phyloP scores from a whole-genome alignment of 768 basidiomycete genomes.

The Lactifluus rugatus region DNA sequence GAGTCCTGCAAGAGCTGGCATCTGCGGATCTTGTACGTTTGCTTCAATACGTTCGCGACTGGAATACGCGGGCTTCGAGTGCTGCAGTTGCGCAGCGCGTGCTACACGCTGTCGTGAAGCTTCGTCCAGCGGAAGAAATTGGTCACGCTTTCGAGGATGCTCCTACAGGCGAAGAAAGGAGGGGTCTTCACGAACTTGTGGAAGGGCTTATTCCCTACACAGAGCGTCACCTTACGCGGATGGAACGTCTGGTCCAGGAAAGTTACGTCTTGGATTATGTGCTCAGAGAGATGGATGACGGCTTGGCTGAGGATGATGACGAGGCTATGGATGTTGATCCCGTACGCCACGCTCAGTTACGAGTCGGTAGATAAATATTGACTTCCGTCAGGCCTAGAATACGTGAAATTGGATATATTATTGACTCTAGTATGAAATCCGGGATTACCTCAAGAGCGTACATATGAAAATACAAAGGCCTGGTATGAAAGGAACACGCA shows the following conservation, averaged over 20 bases:
- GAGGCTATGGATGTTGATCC: constrained; percentile 21
- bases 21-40: constrained; percentile 71
- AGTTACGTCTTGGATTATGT: constrained; percentile 93
- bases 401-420: not conserved
- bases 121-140: constrained; percentile 67
- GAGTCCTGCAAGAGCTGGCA: constrained; percentile 64
- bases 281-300: constrained; percentile 73
- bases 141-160: constrained; percentile 44
- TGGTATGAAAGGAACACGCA: not conserved
- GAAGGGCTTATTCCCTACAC: constrained; percentile 90
- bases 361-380: not conserved
- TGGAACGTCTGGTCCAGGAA: constrained; percentile 85
- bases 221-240: constrained; percentile 78
- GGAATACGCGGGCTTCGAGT: constrained; percentile 94
- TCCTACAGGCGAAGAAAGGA: constrained; percentile 17
- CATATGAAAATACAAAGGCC: not conserved
- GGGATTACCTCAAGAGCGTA: not conserved
- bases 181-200: constrained; percentile 57
- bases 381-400: not conserved
- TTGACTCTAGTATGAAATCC: not conserved
- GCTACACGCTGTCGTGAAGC: constrained; percentile 70
- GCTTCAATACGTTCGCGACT: constrained; percentile 73
- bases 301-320: constrained; percentile 32
- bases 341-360: not conserved
- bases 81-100: constrained; percentile 78